A percentile compares a stretch with the other conserved stretches of the same genome.
phyloP scores from a whole-genome alignment of 164 flowering plant species.

The Kalanchoe fedtschenkoi region DNA sequence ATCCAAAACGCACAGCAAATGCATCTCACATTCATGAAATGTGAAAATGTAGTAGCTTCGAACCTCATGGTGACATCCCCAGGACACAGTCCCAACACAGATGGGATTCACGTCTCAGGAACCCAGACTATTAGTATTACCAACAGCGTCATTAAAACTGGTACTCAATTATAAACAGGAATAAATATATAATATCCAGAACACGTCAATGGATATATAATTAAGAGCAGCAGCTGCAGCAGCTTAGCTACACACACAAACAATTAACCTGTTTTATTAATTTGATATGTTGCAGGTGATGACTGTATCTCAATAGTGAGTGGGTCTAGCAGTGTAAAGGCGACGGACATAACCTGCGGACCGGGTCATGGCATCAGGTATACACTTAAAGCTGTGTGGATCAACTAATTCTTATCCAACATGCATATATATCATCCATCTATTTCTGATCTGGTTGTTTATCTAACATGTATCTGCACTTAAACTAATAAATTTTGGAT shows the following conservation, averaged over 20 bases:
- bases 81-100: conserved; percentile 71
- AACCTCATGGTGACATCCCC: conserved; percentile 42
- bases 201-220: too few species aligned
- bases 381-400: neutral
- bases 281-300: neutral
- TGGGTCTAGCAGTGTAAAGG: conserved; percentile 34
- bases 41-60: conserved; percentile 38
- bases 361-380: conserved; percentile 30
- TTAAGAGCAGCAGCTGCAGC: too few species aligned
- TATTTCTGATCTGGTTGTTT: conserved; percentile 1
- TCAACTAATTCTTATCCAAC: conserved; percentile 2
- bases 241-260: conserved; percentile 1
- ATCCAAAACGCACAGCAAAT: conserved; percentile 63
- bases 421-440: too few species aligned
- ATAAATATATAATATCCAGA: too few species aligned
- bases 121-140: conserved; percentile 34
- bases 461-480: neutral
- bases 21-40: conserved; percentile 46
- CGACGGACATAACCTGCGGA: conserved; percentile 42
- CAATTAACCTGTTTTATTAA: neutral
- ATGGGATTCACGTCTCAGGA: conserved; percentile 62
- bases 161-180: too few species aligned
- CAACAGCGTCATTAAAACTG: conserved; percentile 42
- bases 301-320: conserved; percentile 10
- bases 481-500: neutral